Percentiles rank a stretch among this genome's conserved stretches.
Evolutionary conservation across 208 protist species (phyloP).

Genomic region (Wallacemonas sp.): DNA sequence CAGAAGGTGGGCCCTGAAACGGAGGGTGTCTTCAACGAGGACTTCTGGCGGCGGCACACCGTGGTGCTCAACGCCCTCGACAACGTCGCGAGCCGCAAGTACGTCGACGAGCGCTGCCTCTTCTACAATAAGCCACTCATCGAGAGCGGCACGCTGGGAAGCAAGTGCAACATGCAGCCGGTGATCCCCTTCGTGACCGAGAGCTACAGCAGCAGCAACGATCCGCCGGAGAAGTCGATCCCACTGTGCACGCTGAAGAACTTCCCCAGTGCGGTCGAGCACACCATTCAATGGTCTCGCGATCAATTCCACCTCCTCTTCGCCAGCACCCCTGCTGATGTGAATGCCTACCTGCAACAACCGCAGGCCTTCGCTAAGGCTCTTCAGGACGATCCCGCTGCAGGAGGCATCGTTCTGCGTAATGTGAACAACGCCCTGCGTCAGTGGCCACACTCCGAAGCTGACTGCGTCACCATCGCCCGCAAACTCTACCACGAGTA

Average conservation of each 20-base stretch:
- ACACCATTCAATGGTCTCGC: slow-evolving; percentile 97
- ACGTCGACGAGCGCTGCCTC: slow-evolving; percentile 96
- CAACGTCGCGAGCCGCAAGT: slow-evolving; percentile 97
- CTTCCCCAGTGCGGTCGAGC: slow-evolving; percentile 99
- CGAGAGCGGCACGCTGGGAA: slow-evolving; percentile 99
- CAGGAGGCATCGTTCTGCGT: slow-evolving; percentile 59
- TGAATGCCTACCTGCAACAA: slow-evolving; percentile 86
- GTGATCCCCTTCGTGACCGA: slow-evolving; percentile 98
- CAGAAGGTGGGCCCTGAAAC: slow-evolving; percentile 96
- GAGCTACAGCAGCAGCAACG: slow-evolving; percentile 96
- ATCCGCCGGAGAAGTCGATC: slow-evolving; percentile 98
- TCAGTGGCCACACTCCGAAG: slow-evolving; percentile 75
- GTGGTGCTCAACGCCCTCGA: slow-evolving; percentile 99
- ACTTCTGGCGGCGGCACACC: slow-evolving; percentile 94
- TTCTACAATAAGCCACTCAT: slow-evolving; percentile 97
- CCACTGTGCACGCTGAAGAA: slow-evolving; percentile 99
- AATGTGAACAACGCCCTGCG: slow-evolving; percentile 70
- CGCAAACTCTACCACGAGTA: slow-evolving; percentile 94
- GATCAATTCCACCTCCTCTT: slow-evolving; percentile 92
- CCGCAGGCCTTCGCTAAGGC: slow-evolving; percentile 50
- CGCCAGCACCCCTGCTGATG: slow-evolving; percentile 58
- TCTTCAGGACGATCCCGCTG: slow-evolving; percentile 74
- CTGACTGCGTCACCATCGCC: slow-evolving; percentile 95
- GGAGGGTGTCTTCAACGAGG: slow-evolving; percentile 95
- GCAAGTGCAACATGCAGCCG: slow-evolving; percentile 98